These are phyloP conservation scores for Fraxinus floribunda DNA, from an alignment of 305 asterid genomes.

Conservation along the genomic window DNA sequence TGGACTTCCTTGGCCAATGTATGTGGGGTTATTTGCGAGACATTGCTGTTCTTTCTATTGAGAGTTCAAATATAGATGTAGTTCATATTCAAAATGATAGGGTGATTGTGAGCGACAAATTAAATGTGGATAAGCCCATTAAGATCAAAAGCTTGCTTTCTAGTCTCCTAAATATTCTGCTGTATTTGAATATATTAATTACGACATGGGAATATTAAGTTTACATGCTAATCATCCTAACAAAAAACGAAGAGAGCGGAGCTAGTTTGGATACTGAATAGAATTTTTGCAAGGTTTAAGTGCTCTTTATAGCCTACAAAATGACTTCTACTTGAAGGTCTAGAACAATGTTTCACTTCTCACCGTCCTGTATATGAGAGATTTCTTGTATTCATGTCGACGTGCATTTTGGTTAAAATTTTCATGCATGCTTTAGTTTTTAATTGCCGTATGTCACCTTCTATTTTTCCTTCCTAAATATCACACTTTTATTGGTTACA, in stretches of 20 bases:
- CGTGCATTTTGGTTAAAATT: not conserved
- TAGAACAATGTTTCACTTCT: not conserved
- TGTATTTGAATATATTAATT: not conserved
- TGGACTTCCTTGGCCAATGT: not conserved
- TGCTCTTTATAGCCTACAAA: not conserved
- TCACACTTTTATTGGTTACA: constrained; percentile 33
- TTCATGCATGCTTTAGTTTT: constrained; percentile 10
- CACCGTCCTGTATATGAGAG: not conserved
- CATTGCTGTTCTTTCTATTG: not conserved
- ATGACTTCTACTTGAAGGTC: not conserved
- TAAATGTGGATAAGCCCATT: not conserved
- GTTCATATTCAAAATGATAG: constrained; percentile 8
- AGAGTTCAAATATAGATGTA: constrained; percentile 8
- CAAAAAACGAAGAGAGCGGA: not conserved
- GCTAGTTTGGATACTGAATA: not conserved
- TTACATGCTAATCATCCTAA: not conserved
- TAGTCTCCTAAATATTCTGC: not conserved
- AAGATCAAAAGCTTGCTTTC: not conserved
- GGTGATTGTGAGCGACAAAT: not conserved
- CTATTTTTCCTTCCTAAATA: constrained; percentile 16
- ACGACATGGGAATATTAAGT: not conserved
- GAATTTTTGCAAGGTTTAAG: not conserved
- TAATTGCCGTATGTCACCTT: not conserved
- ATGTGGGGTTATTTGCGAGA: not conserved
- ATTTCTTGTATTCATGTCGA: not conserved